Conservation (phyloP, 2,329 filamentous ascomycete genomes). For the Hypoxylon sp. region DNA sequence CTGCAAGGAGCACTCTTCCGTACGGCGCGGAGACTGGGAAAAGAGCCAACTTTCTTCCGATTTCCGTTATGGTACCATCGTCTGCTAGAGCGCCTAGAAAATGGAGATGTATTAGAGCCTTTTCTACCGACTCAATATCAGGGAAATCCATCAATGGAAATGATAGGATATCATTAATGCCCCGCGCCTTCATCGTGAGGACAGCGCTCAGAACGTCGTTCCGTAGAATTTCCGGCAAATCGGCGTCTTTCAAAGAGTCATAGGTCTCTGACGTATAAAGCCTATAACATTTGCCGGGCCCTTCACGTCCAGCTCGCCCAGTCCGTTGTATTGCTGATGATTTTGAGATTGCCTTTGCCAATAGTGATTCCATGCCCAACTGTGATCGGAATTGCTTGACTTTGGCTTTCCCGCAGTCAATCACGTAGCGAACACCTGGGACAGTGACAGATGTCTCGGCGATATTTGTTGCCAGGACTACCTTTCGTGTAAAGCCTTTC, state of each 20-base stretch:
- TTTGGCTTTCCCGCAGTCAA: slow-evolving; percentile 95
- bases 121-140: slow-evolving; percentile 81
- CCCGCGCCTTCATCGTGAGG: slow-evolving; percentile 93
- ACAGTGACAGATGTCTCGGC: slow-evolving; percentile 99
- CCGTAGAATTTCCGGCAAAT: slow-evolving; percentile 89
- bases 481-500: slow-evolving; percentile 82
- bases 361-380: slow-evolving; percentile 89
- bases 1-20: slow-evolving; percentile 85
- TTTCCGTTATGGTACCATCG: slow-evolving; percentile 78
- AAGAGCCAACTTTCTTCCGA: slow-evolving; percentile 82
- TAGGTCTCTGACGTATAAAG: slow-evolving; percentile 89
- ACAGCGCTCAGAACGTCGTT: slow-evolving; percentile 90
- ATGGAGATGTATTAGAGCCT: slow-evolving; percentile 84
- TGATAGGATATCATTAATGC: slow-evolving; percentile 82
- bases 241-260: slow-evolving; percentile 76
- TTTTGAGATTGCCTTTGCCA: slow-evolving; percentile 91
- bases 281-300: slow-evolving; percentile 88
- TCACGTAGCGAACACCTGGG: slow-evolving; percentile 89
- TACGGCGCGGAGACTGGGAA: slow-evolving; percentile 87
- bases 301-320: slow-evolving; percentile 94
- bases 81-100: slow-evolving; percentile 82
- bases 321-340: slow-evolving; percentile 93
- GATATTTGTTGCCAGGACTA: slow-evolving; percentile 95
- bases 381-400: slow-evolving; percentile 90
- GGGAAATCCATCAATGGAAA: slow-evolving; percentile 92